Percentiles rank a stretch among this genome's conserved stretches.
phyloP scores from a whole-genome alignment of 495 filamentous ascomycete genomes.

The Tuber indicum region DNA sequence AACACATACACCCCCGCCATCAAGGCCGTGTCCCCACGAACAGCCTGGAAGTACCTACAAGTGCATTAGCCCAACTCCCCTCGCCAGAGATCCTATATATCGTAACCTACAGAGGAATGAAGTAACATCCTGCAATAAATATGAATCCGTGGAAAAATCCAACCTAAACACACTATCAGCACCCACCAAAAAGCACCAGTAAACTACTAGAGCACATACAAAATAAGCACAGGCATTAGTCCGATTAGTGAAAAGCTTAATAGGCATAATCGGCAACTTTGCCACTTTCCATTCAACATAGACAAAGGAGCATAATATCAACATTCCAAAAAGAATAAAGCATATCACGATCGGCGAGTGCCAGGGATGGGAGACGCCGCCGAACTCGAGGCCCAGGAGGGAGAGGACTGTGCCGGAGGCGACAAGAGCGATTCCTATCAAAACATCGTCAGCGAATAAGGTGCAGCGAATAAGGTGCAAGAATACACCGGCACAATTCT shows the following conservation, averaged over 20 bases:
- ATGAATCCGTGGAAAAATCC: conserved; percentile 63
- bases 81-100: not conserved
- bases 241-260: conserved; percentile 57
- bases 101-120: conserved; percentile 54
- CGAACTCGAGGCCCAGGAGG: conserved; percentile 70
- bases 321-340: conserved; percentile 66
- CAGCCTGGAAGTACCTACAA: conserved; percentile 61
- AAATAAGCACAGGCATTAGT: conserved; percentile 52
- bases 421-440: conserved; percentile 51
- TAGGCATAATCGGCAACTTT: conserved; percentile 69
- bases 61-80: not conserved
- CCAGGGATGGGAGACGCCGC: conserved; percentile 73
- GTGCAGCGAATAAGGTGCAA: not conserved
- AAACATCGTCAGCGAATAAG: conserved; percentile 11
- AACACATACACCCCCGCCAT: conserved; percentile 73
- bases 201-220: conserved; percentile 6
- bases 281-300: conserved; percentile 66
- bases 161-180: conserved; percentile 35
- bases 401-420: conserved; percentile 76
- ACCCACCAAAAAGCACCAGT: not conserved
- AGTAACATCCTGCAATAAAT: conserved; percentile 69
- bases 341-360: conserved; percentile 66
- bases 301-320: conserved; percentile 58
- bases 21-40: conserved; percentile 65
- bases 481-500: not conserved